These are phyloP conservation scores for Phyllosticta citribraziliensis DNA, from an alignment of 2,329 filamentous ascomycete species.

Conservation along the genomic window DNA sequence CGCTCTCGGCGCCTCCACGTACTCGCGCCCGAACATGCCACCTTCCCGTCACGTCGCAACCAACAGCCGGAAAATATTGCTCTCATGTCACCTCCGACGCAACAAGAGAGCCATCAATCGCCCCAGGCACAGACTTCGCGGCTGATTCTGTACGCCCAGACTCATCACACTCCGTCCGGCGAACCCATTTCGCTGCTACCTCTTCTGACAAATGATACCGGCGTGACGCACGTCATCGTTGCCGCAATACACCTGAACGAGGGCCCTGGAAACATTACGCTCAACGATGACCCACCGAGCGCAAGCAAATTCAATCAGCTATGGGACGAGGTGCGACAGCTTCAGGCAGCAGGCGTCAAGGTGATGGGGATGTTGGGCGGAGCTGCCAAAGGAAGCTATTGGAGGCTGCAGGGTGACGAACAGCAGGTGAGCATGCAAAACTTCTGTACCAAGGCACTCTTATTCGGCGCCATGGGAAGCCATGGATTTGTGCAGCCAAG, in stretches of 20 bases:
- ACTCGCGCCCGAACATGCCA: not conserved
- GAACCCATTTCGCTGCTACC: constrained; percentile 53
- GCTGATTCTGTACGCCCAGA: constrained; percentile 55
- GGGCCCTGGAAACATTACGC: constrained; percentile 54
- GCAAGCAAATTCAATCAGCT: constrained; percentile 58
- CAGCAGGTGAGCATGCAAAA: constrained; percentile 17
- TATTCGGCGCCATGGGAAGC: not conserved
- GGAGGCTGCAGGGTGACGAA: constrained; percentile 31
- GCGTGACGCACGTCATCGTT: constrained; percentile 72
- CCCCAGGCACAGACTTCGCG: constrained; percentile 18
- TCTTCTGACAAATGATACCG: constrained; percentile 48
- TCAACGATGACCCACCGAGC: constrained; percentile 71
- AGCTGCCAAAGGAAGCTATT: constrained; percentile 66
- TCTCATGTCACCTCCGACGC: constrained; percentile 16
- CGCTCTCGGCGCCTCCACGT: not conserved
- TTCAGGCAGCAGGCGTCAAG: constrained; percentile 66
- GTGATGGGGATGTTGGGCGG: constrained; percentile 83
- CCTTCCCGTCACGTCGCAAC: not conserved
- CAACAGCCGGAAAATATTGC: not conserved
- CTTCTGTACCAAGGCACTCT: not conserved
- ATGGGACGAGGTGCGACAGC: constrained; percentile 65
- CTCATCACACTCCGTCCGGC: constrained; percentile 44
- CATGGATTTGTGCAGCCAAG: not conserved
- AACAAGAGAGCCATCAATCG: not conserved
- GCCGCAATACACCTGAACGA: constrained; percentile 77